phyloP scores from a whole-genome alignment of 257 asterid genomes.

The Mitragyna speciosa region DNA sequence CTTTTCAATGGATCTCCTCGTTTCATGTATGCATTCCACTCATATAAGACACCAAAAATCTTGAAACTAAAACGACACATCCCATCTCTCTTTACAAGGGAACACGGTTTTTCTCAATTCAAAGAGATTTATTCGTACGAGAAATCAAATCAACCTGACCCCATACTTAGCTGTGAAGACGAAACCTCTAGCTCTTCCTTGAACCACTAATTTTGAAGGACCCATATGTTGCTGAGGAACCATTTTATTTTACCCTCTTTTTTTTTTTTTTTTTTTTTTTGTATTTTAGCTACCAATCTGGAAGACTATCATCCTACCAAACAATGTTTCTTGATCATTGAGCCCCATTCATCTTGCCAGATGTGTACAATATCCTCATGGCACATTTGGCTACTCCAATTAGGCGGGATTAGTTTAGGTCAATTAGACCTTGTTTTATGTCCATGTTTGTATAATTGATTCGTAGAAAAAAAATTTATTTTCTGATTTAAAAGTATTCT shows the following conservation, averaged over 20 bases:
- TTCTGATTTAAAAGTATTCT: too few species aligned
- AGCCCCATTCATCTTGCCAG: not conserved
- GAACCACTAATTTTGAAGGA: constrained; percentile 3
- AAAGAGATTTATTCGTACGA: constrained; percentile 23
- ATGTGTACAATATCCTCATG: not conserved
- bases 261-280: not conserved
- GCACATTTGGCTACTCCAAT: not conserved
- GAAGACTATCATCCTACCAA: not conserved
- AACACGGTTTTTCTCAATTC: constrained; percentile 12
- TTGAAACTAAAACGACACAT: constrained; percentile 1
- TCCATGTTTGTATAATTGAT: not conserved
- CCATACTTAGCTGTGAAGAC: constrained; percentile 29
- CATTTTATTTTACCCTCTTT: not conserved
- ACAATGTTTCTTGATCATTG: not conserved
- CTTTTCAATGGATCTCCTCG: constrained; percentile 12
- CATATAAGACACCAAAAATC: constrained; percentile 31
- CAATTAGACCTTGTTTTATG: not conserved
- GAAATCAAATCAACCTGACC: constrained; percentile 29
- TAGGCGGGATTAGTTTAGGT: not conserved
- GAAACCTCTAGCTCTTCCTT: constrained; percentile 2
- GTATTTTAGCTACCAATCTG: not conserved
- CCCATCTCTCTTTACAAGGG: constrained; percentile 1
- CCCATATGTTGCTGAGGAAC: not conserved
- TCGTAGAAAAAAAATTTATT: too few species aligned
- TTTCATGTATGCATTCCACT: constrained; percentile 3